Evolutionary conservation across 805 yeast species (phyloP), one percentile per base, ranked within the genome.

Genomic region (Kuraishia floccosa): DNA sequence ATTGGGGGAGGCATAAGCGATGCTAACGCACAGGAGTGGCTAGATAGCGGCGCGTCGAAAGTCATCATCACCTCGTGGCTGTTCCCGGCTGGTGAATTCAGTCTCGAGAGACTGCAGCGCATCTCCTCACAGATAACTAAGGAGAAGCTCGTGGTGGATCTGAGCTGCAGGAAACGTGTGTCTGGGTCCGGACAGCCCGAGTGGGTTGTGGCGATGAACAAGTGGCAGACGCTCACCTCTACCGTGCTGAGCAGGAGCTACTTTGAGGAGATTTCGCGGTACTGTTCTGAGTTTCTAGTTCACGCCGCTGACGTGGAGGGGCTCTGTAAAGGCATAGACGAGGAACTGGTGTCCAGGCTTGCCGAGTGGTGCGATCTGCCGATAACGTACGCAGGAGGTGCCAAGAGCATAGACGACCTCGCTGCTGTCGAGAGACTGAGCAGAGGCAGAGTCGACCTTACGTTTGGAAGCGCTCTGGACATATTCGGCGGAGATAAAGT

Each of bases 261-360:
- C 17, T 67, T 91, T 36, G 49, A 43, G 4, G 37, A 53, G 28
- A 63, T 91, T 24, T 55, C 77, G 6, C 34, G 60, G 30, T 83
- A 78, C 54, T 84, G 96, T 44, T 68, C 73, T 39, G 98, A 91
- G 56, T 83, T 89, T 47, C 58, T 91, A 32, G 78, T 91, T 12
- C 99, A 91, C 57, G 98, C 98, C 3, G 99, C 98, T 0, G 98
- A 91, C 54, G 97, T 91, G 3, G 99, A 91, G 55, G 99, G 99
- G 0, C 63, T 91, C 12, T 91, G 98, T 51, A 68, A 73, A 25
- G 99, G 99, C 1, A 82, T 91, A 21, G 99, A 91, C 47, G 76
- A 76, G 47, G 69, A 74, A 12, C 60, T 91, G 26, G 96, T 91
- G 4, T 35, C 36, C 17, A 67, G 67, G 34, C 58, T 91, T 25